Conservation (phyloP, 305 asterid genomes). For the Fraxinus sp. region DNA sequence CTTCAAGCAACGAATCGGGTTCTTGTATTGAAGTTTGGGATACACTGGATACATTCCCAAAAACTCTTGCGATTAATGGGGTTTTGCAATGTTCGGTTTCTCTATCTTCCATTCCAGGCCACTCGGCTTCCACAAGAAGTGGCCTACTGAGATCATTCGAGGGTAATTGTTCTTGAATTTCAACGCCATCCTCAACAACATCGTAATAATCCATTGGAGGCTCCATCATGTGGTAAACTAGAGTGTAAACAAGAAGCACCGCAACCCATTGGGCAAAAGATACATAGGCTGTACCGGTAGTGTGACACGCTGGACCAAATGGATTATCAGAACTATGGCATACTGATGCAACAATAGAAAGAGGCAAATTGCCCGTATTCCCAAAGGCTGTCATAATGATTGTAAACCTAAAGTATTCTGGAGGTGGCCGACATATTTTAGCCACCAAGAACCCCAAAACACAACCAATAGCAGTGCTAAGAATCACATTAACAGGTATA, state of each 20-base stretch:
- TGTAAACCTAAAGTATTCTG: slow-evolving; percentile 69
- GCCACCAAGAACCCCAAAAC: slow-evolving; percentile 69
- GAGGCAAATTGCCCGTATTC: slow-evolving; percentile 86
- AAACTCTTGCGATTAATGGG: slow-evolving; percentile 71
- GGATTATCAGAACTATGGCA: slow-evolving; percentile 67
- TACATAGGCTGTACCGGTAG: slow-evolving; percentile 76
- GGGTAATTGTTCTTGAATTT: slow-evolving; percentile 47
- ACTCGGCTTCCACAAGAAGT: slow-evolving; percentile 91
- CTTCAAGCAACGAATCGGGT: slow-evolving; percentile 52
- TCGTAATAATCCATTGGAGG: slow-evolving; percentile 76
- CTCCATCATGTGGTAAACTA: slow-evolving; percentile 99
- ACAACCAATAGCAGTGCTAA: slow-evolving; percentile 80
- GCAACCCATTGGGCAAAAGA: slow-evolving; percentile 94
- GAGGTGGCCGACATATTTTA: slow-evolving; percentile 67
- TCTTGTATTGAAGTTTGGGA: slow-evolving; percentile 51
- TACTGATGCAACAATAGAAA: slow-evolving; percentile 76
- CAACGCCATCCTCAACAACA: slow-evolving; percentile 47
- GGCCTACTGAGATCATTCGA: slow-evolving; percentile 72
- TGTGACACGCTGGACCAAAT: slow-evolving; percentile 63
- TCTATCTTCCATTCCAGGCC: slow-evolving; percentile 95
- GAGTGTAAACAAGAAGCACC: slow-evolving; percentile 78
- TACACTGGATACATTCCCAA: slow-evolving; percentile 36
- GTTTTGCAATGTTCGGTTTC: slow-evolving; percentile 83
- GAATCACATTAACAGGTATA: slow-evolving; percentile 76
- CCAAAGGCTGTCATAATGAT: slow-evolving; percentile 86